Conservation (phyloP, 1,284 basidiomycete genomes). For the Erythrobasidium hasegawianum region DNA sequence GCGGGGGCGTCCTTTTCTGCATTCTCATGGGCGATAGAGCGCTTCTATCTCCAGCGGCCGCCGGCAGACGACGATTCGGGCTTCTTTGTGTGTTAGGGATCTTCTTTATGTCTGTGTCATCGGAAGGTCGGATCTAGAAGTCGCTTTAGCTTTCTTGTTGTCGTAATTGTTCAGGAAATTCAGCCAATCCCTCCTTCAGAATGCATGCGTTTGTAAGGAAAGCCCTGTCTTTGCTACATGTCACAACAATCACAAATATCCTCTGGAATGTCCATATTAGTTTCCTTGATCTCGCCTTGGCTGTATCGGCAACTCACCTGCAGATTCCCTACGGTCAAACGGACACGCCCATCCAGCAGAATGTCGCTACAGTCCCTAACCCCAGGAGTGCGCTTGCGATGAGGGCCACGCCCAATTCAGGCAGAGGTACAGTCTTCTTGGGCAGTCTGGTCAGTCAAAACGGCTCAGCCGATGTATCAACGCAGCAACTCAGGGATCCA, state of each 20-base stretch:
- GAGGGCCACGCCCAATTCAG: background rate
- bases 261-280: too few species aligned
- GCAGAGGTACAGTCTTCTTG: background rate
- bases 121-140: background rate
- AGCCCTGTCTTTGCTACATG: too few species aligned
- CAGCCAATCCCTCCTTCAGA: background rate
- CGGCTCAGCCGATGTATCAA: too few species aligned
- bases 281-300: too few species aligned
- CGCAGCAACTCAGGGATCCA: too few species aligned
- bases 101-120: background rate
- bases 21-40: conserved; percentile 31
- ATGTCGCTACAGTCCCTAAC: background rate
- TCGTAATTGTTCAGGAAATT: background rate
- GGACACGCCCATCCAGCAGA: conserved; percentile 1
- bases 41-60: conserved; percentile 21
- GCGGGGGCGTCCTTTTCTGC: conserved; percentile 25
- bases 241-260: too few species aligned
- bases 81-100: conserved; percentile 27
- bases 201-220: too few species aligned
- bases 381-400: conserved; percentile 1
- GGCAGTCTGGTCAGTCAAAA: background rate
- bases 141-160: too few species aligned
- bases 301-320: too few species aligned
- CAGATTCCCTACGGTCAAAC: background rate
- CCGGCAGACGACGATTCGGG: conserved; percentile 29